Base-by-base conservation (phyloP, 352 stramenopile species). In the Phytophthora vignae region DNA sequence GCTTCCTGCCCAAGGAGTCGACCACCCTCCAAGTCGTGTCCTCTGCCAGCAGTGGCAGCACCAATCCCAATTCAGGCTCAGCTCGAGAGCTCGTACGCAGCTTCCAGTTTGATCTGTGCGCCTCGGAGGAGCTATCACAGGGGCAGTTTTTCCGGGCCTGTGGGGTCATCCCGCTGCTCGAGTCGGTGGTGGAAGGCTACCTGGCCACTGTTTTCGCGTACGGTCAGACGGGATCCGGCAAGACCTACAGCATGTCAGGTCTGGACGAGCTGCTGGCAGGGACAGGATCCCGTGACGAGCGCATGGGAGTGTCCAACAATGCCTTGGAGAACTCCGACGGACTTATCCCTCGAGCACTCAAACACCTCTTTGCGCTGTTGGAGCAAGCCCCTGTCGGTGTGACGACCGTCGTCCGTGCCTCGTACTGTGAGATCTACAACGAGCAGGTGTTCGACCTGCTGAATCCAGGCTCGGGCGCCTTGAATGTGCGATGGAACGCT, bases 401-500 rank as follows among this genome's bases (percentile, higher is more conserved):
- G 22, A 87, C 83, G 57, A 93, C 89, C 54, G 69, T 91, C 17
- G 75, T 94, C 33, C 84, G 85, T 25, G 86, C 86, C 6, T 93
- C 86, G 14, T 94, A 90, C 64, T 94, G 84, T 55, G 86, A 95
- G 62, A 92, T 95, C 67, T 95, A 95, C 79, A 95, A 95, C 73
- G 88, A 95, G 60, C 84, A 93, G 33, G 85, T 90, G 0, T 93
- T 90, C 22, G 88, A 95, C 40, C 42, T 95, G 52, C 79, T 95
- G 9, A 93, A 95, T 64, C 75, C 87, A 25, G 75, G 73, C 9
- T 90, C 82, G 0, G 84, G 85, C 0, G 71, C 77, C 7, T 74
- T 95, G n/a, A 86, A 84, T 31, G 76, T 95, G 40, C 86, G 86
- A 15, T 95, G 83, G 86, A 92, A 89, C 46, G 82, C 90, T 55